Base-by-base conservation (phyloP, 2,329 filamentous ascomycete species). In the Colletotrichum tanaceti region DNA sequence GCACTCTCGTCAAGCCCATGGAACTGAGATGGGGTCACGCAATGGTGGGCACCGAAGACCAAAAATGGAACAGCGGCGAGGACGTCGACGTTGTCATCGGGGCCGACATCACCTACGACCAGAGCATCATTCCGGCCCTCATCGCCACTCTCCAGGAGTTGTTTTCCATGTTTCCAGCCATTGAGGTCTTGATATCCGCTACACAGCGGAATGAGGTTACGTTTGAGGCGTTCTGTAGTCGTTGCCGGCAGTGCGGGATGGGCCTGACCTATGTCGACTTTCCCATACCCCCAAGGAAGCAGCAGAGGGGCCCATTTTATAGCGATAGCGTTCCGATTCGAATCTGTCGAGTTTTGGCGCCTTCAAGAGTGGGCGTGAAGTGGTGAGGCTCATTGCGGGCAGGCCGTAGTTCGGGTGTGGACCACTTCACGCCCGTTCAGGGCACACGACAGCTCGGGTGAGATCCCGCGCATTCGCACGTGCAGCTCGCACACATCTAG, bases 101-200 rank as follows among this genome's bases (percentile, higher is more conserved):
- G 4, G 91, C 92, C 41, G 92, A 95, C 76, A 87, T 95, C 78
- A 94, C 91, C 0, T 95, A 94, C 77, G 91, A 95, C 75, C 83
- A 83, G 69, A 81, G 82, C 43, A 84, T 87, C 49, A 89, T 92
- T 58, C 87, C 89, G 0, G 81, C 87, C 1, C 82, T 95, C 28
- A 83, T 92, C 3, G 85, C 83, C 3, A 93, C 91, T 3, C 77
- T 94, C 59, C 79, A 84, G 39, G 85, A 90, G 58, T 80, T 93
- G 14, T 86, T 91, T 57, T 80, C 81, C 1, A 74, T 89, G 62
- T 87, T 88, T 70, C 85, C 88, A 2, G 74, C 75, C 0, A 81
- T 89, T 16, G 80, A 86, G 53, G 86, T 92, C 43, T 80, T 93
- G 53, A 89, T 94, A 66, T 86, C 91, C 4, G 90, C 90, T 20